Percentiles rank a stretch among this genome's conserved stretches.
These are phyloP conservation scores for Talaromyces marneffei DNA, from an alignment of 2,329 filamentous ascomycete species.

Conservation along the genomic window DNA sequence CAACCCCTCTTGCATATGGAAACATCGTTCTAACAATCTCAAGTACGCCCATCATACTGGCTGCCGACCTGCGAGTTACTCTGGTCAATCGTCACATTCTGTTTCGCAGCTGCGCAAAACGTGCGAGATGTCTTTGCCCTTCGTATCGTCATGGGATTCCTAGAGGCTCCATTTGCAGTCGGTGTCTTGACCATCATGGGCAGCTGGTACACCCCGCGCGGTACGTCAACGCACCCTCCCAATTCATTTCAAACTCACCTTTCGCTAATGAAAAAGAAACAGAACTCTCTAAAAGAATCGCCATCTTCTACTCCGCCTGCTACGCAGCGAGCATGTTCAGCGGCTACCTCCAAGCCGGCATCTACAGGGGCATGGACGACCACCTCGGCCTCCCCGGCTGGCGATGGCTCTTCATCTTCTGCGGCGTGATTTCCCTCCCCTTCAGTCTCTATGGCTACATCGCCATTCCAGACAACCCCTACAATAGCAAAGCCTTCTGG, in stretches of 20 bases:
- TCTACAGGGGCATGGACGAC: conserved; percentile 17
- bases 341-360: conserved; percentile 21
- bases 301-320: conserved; percentile 21
- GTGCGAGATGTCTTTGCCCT: conserved; percentile 20
- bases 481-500: conserved; percentile 21
- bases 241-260: background rate
- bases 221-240: background rate
- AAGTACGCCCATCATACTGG: conserved; percentile 19
- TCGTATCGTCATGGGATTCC: conserved; percentile 20
- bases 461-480: conserved; percentile 32
- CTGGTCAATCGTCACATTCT: conserved; percentile 21
- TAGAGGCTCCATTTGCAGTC: conserved; percentile 19
- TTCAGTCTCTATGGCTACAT: conserved; percentile 25
- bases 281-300: conserved; percentile 23
- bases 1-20: background rate
- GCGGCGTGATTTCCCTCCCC: conserved; percentile 25
- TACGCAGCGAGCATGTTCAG: conserved; percentile 20
- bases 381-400: conserved; percentile 24
- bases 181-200: conserved; percentile 21
- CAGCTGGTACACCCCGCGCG: conserved; percentile 16
- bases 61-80: conserved; percentile 19
- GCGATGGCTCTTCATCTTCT: conserved; percentile 28
- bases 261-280: background rate
- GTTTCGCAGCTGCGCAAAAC: conserved; percentile 22
- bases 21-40: background rate